Evolutionary conservation across 305 asterid species (phyloP).

Genomic region (Petunia hybrid): DNA sequence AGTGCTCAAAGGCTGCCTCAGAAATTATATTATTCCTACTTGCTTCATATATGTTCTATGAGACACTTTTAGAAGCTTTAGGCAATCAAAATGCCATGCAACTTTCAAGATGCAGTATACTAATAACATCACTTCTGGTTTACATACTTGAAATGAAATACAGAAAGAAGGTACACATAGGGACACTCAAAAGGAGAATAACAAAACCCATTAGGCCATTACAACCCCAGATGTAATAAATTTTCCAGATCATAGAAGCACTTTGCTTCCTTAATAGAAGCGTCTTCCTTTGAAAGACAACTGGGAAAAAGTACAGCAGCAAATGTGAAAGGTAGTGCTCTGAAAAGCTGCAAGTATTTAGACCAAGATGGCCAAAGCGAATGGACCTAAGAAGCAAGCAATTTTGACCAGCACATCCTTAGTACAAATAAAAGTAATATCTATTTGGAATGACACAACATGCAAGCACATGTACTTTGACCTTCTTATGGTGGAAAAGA

Average conservation of each 20-base stretch:
- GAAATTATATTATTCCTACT: conserved; percentile 4
- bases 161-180: conserved; percentile 7
- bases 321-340: conserved; percentile 16
- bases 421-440: conserved; percentile 2
- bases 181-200: background rate
- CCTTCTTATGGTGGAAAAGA: conserved; percentile 26
- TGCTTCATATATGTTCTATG: background rate
- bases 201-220: conserved; percentile 13
- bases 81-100: background rate
- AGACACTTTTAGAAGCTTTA: conserved; percentile 13
- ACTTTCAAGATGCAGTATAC: conserved; percentile 12
- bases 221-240: conserved; percentile 22
- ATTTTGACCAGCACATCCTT: conserved; percentile 5
- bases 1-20: conserved; percentile 21
- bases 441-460: conserved; percentile 31
- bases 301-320: conserved; percentile 7
- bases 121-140: conserved; percentile 20
- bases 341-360: conserved; percentile 15
- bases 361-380: conserved; percentile 19
- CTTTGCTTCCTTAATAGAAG: conserved; percentile 30
- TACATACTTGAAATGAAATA: conserved; percentile 8
- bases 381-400: conserved; percentile 24
- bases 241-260: conserved; percentile 6
- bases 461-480: background rate
- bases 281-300: conserved; percentile 19